Conservation (phyloP, 2,329 filamentous ascomycete genomes). For the Drechslerella coelobrocha region DNA sequence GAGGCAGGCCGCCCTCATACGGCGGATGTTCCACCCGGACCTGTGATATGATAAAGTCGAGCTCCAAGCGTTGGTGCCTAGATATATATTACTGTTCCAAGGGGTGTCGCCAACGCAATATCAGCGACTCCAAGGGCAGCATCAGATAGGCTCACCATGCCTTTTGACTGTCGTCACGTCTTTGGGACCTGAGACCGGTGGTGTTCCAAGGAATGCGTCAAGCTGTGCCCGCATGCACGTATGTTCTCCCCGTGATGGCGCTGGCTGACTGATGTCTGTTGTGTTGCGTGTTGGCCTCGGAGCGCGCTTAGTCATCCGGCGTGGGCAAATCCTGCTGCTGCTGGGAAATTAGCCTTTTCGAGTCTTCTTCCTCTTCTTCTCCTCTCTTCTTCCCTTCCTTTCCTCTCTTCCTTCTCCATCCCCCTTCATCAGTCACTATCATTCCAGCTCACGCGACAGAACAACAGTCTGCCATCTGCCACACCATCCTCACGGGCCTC, state of each 20-base stretch:
- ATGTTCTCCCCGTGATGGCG: conserved; percentile 25
- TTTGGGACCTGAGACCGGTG: conserved; percentile 18
- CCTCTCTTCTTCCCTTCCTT: conserved; percentile 17
- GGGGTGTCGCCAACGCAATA: conserved; percentile 2
- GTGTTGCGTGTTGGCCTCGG: conserved; percentile 28
- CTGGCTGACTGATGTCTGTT: conserved; percentile 1
- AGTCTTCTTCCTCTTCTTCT: conserved; percentile 16
- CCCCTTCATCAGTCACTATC: conserved; percentile 20
- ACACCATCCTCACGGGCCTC: conserved; percentile 12
- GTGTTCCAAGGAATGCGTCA: conserved; percentile 21
- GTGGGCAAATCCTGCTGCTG: conserved; percentile 1
- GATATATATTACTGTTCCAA: conserved; percentile 16
- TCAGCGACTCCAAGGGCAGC: conserved; percentile 4
- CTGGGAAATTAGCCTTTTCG: conserved; percentile 16
- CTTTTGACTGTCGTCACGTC: conserved; percentile 21
- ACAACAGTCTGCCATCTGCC: conserved; percentile 7
- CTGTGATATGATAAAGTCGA: not conserved
- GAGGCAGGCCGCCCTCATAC: not conserved
- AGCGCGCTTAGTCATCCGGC: conserved; percentile 35
- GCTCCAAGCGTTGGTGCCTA: conserved; percentile 30
- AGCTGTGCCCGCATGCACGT: not conserved
- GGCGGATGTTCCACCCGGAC: not conserved
- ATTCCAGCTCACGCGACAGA: conserved; percentile 38
- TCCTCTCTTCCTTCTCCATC: conserved; percentile 17
- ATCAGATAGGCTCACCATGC: not conserved